phyloP scores from a whole-genome alignment of 495 filamentous ascomycete genomes.

The Penicillium daleae region DNA sequence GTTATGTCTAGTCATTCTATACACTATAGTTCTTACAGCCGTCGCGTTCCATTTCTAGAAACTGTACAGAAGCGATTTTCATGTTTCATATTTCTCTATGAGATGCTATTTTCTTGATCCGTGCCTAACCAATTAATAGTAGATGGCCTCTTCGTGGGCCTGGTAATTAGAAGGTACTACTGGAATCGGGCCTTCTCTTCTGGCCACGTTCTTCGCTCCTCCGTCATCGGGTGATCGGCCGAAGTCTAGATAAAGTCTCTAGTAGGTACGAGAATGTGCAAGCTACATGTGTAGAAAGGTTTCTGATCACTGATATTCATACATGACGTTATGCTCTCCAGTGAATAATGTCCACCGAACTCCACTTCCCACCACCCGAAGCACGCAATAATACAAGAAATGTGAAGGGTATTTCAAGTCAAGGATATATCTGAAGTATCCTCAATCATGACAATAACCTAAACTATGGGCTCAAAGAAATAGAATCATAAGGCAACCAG shows the following conservation, averaged over 20 bases:
- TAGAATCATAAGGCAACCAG: neutral
- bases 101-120: neutral
- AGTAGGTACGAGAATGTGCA: neutral
- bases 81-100: neutral
- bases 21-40: slow-evolving; percentile 15
- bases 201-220: too few relatives aligned
- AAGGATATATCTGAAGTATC: slow-evolving; percentile 3
- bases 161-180: too few relatives aligned
- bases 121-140: too few relatives aligned
- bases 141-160: too few relatives aligned
- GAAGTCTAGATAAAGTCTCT: neutral
- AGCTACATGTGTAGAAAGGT: neutral
- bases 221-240: too few relatives aligned
- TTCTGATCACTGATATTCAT: neutral
- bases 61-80: slow-evolving; percentile 24
- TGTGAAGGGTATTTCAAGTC: neutral
- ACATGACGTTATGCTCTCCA: neutral
- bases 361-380: neutral
- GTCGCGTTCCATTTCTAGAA: neutral
- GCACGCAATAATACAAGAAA: neutral
- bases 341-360: neutral
- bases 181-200: too few relatives aligned
- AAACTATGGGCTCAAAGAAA: neutral
- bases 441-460: neutral
- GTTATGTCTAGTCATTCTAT: slow-evolving; percentile 12